Percentiles rank a stretch among this genome's conserved stretches.
Evolutionary conservation across 805 yeast species (phyloP).

Genomic region (Saccharomycopsis schoenii): DNA sequence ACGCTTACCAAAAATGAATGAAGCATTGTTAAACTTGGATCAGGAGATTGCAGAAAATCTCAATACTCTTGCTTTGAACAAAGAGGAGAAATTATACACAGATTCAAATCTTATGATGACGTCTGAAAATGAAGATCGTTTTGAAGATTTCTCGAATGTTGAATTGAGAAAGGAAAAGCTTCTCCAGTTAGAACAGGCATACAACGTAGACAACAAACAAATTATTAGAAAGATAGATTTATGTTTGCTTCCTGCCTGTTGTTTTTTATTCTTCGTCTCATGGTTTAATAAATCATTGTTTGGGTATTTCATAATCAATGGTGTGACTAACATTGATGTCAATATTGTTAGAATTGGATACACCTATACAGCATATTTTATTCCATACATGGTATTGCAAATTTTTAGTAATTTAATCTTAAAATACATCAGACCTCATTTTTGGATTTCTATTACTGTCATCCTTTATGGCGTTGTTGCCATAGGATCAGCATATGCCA

Average conservation of each 20-base stretch:
- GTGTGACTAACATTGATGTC: constrained; percentile 30
- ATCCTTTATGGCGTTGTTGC: constrained; percentile 54
- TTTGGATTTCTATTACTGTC: constrained; percentile 52
- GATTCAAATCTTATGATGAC: background rate
- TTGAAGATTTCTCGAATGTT: background rate
- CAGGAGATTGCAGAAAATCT: background rate
- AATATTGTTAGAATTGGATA: constrained; percentile 11
- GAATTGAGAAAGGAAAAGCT: constrained; percentile 15
- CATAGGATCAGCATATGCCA: constrained; percentile 55
- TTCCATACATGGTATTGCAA: constrained; percentile 51
- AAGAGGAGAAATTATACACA: background rate
- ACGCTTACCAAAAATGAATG: background rate
- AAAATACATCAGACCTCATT: constrained; percentile 50
- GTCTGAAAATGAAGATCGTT: background rate
- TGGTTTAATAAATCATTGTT: constrained; percentile 59
- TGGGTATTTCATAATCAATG: constrained; percentile 46
- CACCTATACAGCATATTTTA: constrained; percentile 39
- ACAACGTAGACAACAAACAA: constrained; percentile 39
- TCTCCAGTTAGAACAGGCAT: constrained; percentile 28
- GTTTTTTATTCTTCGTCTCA: constrained; percentile 56
- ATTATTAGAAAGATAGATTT: constrained; percentile 55
- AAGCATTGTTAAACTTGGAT: background rate
- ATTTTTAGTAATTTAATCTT: constrained; percentile 52
- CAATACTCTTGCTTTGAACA: background rate
- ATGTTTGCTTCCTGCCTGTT: constrained; percentile 60